Base-by-base conservation (phyloP, 352 stramenopile species). In the Phytophthora cactorum region DNA sequence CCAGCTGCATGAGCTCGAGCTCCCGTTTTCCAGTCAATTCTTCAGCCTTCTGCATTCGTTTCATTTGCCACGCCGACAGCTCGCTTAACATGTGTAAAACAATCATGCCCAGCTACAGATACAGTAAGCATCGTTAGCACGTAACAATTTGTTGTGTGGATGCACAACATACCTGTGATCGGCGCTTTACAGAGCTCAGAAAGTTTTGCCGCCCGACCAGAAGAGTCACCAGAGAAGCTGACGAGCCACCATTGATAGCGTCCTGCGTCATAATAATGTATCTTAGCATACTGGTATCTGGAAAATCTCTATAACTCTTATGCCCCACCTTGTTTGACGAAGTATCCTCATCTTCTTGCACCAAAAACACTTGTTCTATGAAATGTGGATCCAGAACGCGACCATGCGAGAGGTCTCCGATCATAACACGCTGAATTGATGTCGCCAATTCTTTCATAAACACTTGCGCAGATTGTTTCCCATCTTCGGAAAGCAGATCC, bases 41-140 rank as follows among this genome's bases (percentile, higher is more conserved):
- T 70, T 96, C 88, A 0, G 78, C 79, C 56, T 90, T 91, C 53
- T 96, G 87, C 88, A 96, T 95, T 57, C 86, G 86, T 52, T 95
- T 92, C 86, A 96, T 95, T 77, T 96, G 86, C 87, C 89, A 96
- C 27, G 82, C 81, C 3, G 87, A 93, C 3, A 96, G 53, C 29
- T 95, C 87, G 17, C 87, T 90, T 28, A 96, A 47, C 38, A 96
- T 79, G 51, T 80, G 74, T 25, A 96, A 62, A 52, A 93, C 44
- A 32, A 95, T 63, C 62, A 95, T 78, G 1, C 84, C 87, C 6
- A 96, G 63, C 88, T 95, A 52, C 41, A 73, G 22, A 41, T 14
- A 60, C 36, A 53, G 63, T 47, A 43, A 36, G 22, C 3, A 41
- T 55, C 14, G 49, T 76, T 70, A 70, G 47, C 28, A 38, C 12